Base-by-base conservation (phyloP, 495 filamentous ascomycete species). In the Xylaria castorea region DNA sequence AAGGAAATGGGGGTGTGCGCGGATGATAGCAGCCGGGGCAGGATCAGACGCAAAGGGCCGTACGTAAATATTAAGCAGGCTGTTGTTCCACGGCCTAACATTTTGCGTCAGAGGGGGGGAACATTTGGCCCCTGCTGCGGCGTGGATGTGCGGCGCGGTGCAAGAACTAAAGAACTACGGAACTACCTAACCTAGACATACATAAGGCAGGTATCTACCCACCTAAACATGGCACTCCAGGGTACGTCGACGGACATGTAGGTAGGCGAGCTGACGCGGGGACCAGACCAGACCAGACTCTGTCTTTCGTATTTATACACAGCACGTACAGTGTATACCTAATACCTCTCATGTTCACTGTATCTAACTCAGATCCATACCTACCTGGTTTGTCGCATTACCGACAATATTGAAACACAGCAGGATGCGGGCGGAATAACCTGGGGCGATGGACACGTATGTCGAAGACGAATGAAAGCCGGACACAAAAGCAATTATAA, bases 151-250 rank as follows among this genome's bases (percentile, higher is more conserved):
- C 44, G 18, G 44, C 44, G 64, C 30, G 38, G 68, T 58, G 68
- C 25, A 61, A 50, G 61, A 61, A 46, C 68, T 38, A 70, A 27
- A 4, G 40, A 18, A 60, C 27, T n/a, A n/a, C n/a, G n/a, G n/a
- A n/a, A n/a, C n/a, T 51, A 38, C 48, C 66, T 12, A n/a, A 9
- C 5, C 48, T 55, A 55, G 51, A 55, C 51, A 30, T 55, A 55
- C 60, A 63, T 42, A 38, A 63, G 60, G 60, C 11, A 63, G 36
- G 61, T 44, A 64, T 44, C 61, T 64, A 44, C 61, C 61, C 61
- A 64, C 61, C 61, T 42, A 44, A 64, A 61, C 6, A 32, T 16
- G 53, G 53, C 53, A 58, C 12, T 57, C 9, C 16, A 20, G 20
- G 55, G 32, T 57, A 57, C 38, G 9, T 40, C n/a, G n/a, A n/a